phyloP scores from a whole-genome alignment of 1,284 basidiomycete genomes.

The Farysia itapuensis region DNA sequence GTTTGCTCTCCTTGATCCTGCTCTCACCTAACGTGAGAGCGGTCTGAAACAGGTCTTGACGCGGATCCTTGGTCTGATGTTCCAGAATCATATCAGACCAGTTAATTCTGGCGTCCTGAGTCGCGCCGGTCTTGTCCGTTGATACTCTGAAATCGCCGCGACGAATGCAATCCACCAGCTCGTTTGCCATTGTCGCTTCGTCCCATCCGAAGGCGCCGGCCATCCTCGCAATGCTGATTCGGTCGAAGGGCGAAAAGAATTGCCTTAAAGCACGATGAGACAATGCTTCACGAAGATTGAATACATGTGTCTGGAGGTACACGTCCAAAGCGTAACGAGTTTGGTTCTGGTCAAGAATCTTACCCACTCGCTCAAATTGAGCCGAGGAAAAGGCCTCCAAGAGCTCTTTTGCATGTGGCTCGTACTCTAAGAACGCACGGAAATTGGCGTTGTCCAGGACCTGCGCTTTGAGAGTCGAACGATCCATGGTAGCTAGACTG shows the following conservation, averaged over 20 bases:
- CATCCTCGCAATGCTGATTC: conserved; percentile 78
- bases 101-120: conserved; percentile 73
- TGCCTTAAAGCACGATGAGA: conserved; percentile 59
- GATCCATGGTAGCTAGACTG: conserved; percentile 73
- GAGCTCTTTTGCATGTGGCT: conserved; percentile 78
- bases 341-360: conserved; percentile 69
- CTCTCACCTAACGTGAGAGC: conserved; percentile 72
- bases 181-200: conserved; percentile 69
- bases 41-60: conserved; percentile 72
- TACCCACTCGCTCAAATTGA: conserved; percentile 77
- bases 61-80: conserved; percentile 73
- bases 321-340: conserved; percentile 75
- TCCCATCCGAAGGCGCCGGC: conserved; percentile 78
- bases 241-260: conserved; percentile 81
- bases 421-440: conserved; percentile 76
- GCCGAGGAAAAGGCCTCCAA: conserved; percentile 78
- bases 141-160: conserved; percentile 73
- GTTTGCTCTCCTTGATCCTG: conserved; percentile 72
- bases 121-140: conserved; percentile 74
- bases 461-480: conserved; percentile 69
- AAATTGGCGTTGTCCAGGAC: conserved; percentile 73
- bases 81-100: conserved; percentile 67
- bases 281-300: conserved; percentile 58
- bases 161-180: conserved; percentile 74
- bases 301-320: conserved; percentile 68